Evolutionary conservation across 306 rosid genomes (phyloP).

Genomic region (Sindora glabra): DNA sequence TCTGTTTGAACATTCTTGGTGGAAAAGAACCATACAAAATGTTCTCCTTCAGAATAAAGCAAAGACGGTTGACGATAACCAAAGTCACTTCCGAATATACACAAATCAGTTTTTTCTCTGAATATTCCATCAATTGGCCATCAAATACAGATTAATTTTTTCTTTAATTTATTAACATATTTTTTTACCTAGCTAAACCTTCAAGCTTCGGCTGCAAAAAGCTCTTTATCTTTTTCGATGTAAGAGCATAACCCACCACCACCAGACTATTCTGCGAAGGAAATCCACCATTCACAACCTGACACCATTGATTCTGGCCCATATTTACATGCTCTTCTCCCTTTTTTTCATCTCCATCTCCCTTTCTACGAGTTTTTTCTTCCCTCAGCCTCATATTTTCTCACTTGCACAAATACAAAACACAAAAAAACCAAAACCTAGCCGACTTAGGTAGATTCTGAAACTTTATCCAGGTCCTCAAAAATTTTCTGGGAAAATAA

Average conservation of each 20-base stretch:
- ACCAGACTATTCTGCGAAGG: constrained; percentile 34
- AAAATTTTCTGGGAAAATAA: neutral
- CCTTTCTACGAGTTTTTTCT: constrained; percentile 30
- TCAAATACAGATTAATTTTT: neutral
- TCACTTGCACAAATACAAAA: too few species aligned
- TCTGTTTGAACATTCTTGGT: neutral
- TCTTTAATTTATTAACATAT: neutral
- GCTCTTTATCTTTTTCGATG: constrained; percentile 88
- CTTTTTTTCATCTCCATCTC: constrained; percentile 12
- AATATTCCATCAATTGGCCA: neutral
- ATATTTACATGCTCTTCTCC: constrained; percentile 15
- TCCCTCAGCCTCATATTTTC: constrained; percentile 42
- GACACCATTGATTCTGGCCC: constrained; percentile 26
- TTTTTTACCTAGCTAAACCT: constrained; percentile 70
- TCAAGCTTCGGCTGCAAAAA: constrained; percentile 87
- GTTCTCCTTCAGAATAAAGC: neutral
- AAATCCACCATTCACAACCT: constrained; percentile 28
- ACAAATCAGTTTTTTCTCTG: neutral
- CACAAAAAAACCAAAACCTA: constrained; percentile 16
- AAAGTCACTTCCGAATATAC: neutral
- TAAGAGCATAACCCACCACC: constrained; percentile 89
- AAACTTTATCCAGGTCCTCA: neutral
- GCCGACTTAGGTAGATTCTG: neutral
- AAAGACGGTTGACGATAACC: neutral
- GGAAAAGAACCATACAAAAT: constrained; percentile 1